A percentile compares a stretch with the other conserved stretches of the same genome.
Evolutionary conservation across 768 basidiomycete genomes (phyloP).

Genomic region (Jaapia argillacea): DNA sequence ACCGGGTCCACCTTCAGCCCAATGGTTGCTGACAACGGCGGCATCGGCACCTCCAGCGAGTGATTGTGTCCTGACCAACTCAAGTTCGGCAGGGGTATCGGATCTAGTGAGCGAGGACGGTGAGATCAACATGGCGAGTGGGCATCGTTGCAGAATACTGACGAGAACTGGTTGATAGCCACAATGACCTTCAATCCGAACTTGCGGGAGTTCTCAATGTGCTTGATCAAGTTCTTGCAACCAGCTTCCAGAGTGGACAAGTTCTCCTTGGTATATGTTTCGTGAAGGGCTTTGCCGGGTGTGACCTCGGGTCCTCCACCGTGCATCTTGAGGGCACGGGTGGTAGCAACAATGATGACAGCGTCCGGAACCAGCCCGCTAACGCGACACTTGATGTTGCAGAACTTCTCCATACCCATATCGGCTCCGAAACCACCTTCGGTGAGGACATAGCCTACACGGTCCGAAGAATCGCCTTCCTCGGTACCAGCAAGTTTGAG

Average conservation of each 20-base stretch:
- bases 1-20: slow-evolving; percentile 92
- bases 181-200: slow-evolving; percentile 96
- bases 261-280: slow-evolving; percentile 91
- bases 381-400: slow-evolving; percentile 96
- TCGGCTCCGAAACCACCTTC: slow-evolving; percentile 99
- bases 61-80: slow-evolving; percentile 71
- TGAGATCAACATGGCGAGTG: neutral
- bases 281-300: slow-evolving; percentile 88
- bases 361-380: slow-evolving; percentile 92
- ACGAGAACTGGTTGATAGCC: slow-evolving; percentile 93
- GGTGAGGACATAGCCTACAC: slow-evolving; percentile 91
- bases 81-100: slow-evolving; percentile 85
- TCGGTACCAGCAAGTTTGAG: slow-evolving; percentile 96
- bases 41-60: slow-evolving; percentile 86
- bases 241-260: slow-evolving; percentile 84
- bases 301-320: slow-evolving; percentile 96
- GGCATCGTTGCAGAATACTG: slow-evolving; percentile 21
- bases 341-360: slow-evolving; percentile 92
- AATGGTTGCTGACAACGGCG: slow-evolving; percentile 93
- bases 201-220: slow-evolving; percentile 92
- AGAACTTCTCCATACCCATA: slow-evolving; percentile 99
- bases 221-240: slow-evolving; percentile 85
- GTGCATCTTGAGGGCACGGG: slow-evolving; percentile 98
- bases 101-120: slow-evolving; percentile 44
- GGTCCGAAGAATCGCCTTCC: slow-evolving; percentile 72